Evolutionary conservation across 305 asterid species (phyloP).

Genomic region (Fraxinus nigra): DNA sequence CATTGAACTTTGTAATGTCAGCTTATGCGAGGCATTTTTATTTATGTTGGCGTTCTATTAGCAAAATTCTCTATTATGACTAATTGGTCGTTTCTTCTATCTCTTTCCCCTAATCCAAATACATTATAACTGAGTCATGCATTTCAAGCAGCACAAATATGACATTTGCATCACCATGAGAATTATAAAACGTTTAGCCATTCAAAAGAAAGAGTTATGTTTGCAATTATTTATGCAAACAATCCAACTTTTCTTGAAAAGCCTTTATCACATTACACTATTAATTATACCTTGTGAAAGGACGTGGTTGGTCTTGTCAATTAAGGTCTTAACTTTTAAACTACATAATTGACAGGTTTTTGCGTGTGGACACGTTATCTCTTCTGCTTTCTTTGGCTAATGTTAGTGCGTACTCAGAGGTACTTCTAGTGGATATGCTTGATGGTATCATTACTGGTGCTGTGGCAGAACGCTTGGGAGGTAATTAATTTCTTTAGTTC

Average conservation of each 20-base stretch:
- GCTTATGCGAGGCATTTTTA: background rate
- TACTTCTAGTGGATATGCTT: constrained; percentile 82
- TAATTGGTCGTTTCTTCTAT: background rate
- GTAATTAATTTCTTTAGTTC: constrained; percentile 37
- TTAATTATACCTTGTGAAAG: background rate
- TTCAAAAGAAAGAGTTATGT: background rate
- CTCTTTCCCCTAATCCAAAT: background rate
- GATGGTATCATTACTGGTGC: constrained; percentile 82
- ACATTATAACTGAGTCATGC: background rate
- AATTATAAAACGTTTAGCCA: background rate
- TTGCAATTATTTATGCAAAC: background rate
- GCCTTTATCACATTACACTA: background rate
- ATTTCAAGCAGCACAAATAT: background rate
- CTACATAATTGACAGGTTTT: constrained; percentile 47
- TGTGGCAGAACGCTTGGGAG: constrained; percentile 94
- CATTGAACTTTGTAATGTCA: background rate
- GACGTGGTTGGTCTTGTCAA: background rate
- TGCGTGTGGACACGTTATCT: constrained; percentile 83
- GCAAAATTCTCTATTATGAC: background rate
- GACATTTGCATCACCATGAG: background rate
- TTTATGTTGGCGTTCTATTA: background rate
- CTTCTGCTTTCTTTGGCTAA: constrained; percentile 83
- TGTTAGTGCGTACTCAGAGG: constrained; percentile 69
- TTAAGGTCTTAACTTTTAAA: background rate
- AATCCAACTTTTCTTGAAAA: background rate